Base-by-base conservation (phyloP, 1,139 yeast genomes). In the Tardiomyces digboiensis region DNA sequence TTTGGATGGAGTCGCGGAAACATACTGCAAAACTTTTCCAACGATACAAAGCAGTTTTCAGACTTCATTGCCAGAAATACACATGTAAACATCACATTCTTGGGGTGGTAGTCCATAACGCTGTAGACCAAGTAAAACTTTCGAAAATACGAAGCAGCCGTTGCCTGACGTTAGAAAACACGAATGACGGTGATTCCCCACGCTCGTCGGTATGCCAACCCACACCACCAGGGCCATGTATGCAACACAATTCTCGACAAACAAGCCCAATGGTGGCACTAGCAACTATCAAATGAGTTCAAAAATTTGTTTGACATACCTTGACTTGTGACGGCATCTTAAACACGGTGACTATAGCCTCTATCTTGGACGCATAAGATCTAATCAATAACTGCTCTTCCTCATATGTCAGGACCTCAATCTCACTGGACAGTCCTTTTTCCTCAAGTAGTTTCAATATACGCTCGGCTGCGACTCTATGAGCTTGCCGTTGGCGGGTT, bases 61-160 rank as follows among this genome's bases (percentile, higher is more conserved):
- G 91, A 79, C 63, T 91, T 91, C 39, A 96, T 89, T 2, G 97
- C 96, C 38, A 91, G 68, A 60, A 89, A 91, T 13, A 91, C 76
- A 51, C 96, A 83, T 0, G 98, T 88, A 36, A 59, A 79, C 57
- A 91, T 71, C 37, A 91, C 72, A 51, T 80, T 76, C 57, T 86
- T 86, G 10, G 98, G 98, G 54, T 86, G 93, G 57, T 75, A 77
- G 53, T 86, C 88, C 88, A 87, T 80, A 26, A 84, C 89, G 20
- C 91, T 80, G 57, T 86, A 78, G 22, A 72, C 72, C 39, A 91
- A 70, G 59, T 82, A 93, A 61, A 91, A 93, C 59, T 82, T 80
- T 57, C 81, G 78, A 59, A 93, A 76, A 58, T 83, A 91, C 13
- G 87, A 74, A 2, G 87, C 76, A 0, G 97, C 95, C 0, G 97